Evolutionary conservation across 768 basidiomycete species (phyloP), one percentile per base, ranked within the genome.

Genomic region (Leucocoprinus leucothites): DNA sequence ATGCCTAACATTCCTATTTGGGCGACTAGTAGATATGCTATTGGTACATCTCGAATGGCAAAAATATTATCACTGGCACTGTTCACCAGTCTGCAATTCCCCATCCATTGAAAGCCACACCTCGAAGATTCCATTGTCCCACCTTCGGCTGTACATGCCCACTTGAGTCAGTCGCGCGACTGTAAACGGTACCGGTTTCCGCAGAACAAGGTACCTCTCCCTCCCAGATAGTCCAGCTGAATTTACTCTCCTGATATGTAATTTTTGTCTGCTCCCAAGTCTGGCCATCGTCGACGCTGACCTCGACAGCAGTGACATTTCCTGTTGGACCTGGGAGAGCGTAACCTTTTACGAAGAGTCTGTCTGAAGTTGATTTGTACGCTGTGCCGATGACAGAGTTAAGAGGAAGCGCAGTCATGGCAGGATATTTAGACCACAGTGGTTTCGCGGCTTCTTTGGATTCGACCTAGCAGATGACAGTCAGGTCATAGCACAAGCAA

Each of bases 191-290:
- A 2, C 77, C 79, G 21, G 59, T 67, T 45, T 62, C 59, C 3
- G 60, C 63, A 3, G 64, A 63, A 43, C 71, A 66, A 6, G 69
- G 65, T 13, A 89, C 11, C 46, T 74, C 70, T 2, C 64, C 72
- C 62, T 86, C 82, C 88, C 87, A 89, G 19, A 88, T 64, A 3
- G 82, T 79, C 87, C 88, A 90, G 61, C 87, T 87, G 86, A 86
- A 89, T 58, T 65, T 76, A 3, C 86, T 85, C 34, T 79, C 70
- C 51, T 81, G 82, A 58, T 87, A 86, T 1, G 74, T 80, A 56
- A 86, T 79, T 26, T 66, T 67, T 18, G 81, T 78, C 9, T 67
- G 62, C 24, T 67, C 62, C 84, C 86, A 87, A 7, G 76, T 74
- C 43, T 62, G 57, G 1, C 84, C 85, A 2, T 67, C 71, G 61